These are phyloP conservation scores for Aspergillus intermedius DNA, from an alignment of 2,329 filamentous ascomycete genomes.

Conservation along the genomic window DNA sequence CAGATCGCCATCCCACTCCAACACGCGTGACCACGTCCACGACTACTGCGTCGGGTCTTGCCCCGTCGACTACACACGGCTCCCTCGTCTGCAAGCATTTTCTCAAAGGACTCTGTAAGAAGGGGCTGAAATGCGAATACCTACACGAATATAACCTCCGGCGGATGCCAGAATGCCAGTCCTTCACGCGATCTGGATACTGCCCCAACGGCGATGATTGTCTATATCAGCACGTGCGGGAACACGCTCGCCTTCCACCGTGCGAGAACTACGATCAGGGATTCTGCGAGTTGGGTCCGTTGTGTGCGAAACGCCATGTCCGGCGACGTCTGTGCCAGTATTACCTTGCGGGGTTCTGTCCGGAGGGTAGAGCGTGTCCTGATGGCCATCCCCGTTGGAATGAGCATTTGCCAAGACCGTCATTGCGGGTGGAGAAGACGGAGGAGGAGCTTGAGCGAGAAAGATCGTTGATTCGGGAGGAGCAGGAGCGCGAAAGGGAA, in stretches of 20 bases:
- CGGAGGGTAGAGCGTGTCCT: conserved; percentile 68
- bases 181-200: conserved; percentile 87
- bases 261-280: conserved; percentile 91
- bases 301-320: conserved; percentile 84
- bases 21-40: conserved; percentile 39
- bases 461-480: conserved; percentile 49
- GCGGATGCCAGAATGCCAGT: conserved; percentile 97
- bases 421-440: conserved; percentile 62
- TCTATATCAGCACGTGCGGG: conserved; percentile 83
- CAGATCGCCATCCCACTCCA: conserved; percentile 67
- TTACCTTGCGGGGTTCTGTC: conserved; percentile 92
- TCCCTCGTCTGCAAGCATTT: conserved; percentile 96
- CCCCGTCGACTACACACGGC: conserved; percentile 36
- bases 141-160: conserved; percentile 97
- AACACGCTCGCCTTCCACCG: conserved; percentile 67
- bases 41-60: conserved; percentile 36
- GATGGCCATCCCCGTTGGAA: conserved; percentile 75
- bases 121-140: conserved; percentile 94
- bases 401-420: conserved; percentile 56
- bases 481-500: conserved; percentile 52
- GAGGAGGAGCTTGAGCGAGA: conserved; percentile 61
- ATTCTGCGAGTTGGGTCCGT: conserved; percentile 84
- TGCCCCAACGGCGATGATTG: conserved; percentile 97
- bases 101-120: conserved; percentile 94
- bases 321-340: conserved; percentile 72